phyloP scores from a whole-genome alignment of 2,329 filamentous ascomycete genomes.

The Thyridium curvatum region DNA sequence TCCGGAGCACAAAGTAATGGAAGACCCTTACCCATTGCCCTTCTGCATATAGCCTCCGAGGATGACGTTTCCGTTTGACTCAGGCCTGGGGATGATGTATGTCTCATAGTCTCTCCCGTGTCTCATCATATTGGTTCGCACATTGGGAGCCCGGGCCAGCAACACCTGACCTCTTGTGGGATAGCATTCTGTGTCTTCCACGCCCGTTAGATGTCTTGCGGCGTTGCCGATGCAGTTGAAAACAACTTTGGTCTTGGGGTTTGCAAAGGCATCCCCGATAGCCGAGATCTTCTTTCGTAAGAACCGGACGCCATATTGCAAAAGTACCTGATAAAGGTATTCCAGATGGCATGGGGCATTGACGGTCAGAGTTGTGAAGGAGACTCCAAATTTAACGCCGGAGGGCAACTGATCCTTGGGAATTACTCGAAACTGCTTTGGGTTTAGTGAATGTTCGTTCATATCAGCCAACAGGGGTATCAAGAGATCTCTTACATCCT shows the following conservation, averaged over 20 bases:
- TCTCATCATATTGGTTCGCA: conserved; percentile 28
- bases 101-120: conserved; percentile 31
- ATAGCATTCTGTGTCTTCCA: conserved; percentile 29
- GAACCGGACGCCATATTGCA: conserved; percentile 22
- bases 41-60: conserved; percentile 34
- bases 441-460: no score
- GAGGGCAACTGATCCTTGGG: conserved; percentile 18
- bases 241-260: conserved; percentile 16
- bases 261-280: conserved; percentile 18
- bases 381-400: conserved; percentile 24
- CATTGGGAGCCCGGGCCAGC: conserved; percentile 22
- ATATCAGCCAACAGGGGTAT: no score
- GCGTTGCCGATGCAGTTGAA: conserved; percentile 15
- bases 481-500: conserved; percentile 22
- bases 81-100: conserved; percentile 30
- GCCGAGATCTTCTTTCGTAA: conserved; percentile 17
- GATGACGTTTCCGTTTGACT: conserved; percentile 26
- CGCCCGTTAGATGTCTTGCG: conserved; percentile 23
- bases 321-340: conserved; percentile 19
- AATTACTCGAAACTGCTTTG: conserved; percentile 24
- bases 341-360: conserved; percentile 29
- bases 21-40: conserved; percentile 18
- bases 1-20: conserved; percentile 4
- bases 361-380: conserved; percentile 28
- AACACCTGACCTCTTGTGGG: conserved; percentile 33